These are phyloP conservation scores for Podaxis mareebaensis DNA, from an alignment of 768 basidiomycete genomes.

Conservation along the genomic window DNA sequence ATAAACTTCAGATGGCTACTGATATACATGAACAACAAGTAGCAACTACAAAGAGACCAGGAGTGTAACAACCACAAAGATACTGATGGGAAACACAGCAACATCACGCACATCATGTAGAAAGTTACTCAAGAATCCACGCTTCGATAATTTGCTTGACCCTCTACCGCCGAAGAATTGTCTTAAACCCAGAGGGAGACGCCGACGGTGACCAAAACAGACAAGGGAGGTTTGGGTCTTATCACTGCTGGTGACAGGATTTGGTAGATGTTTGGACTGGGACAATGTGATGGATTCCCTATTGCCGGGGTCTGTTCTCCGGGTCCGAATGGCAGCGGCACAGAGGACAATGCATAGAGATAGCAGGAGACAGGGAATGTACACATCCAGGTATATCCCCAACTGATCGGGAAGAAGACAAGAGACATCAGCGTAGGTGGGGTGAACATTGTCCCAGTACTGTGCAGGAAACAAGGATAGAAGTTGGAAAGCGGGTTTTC, in stretches of 20 bases:
- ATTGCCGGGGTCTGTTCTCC: slow-evolving; percentile 23
- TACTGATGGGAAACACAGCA: slow-evolving; percentile 41
- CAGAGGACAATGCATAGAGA: slow-evolving; percentile 49
- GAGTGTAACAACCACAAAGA: slow-evolving; percentile 39
- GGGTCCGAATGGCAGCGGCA: slow-evolving; percentile 20
- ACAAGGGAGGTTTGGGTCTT: slow-evolving; percentile 1
- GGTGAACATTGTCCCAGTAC: slow-evolving; percentile 12
- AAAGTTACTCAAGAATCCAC: slow-evolving; percentile 29
- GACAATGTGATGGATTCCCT: slow-evolving; percentile 10
- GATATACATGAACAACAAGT: background rate
- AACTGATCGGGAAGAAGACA: slow-evolving; percentile 88
- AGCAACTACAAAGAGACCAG: slow-evolving; percentile 12
- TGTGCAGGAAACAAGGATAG: slow-evolving; percentile 59
- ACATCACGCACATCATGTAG: slow-evolving; percentile 43
- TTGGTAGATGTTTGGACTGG: slow-evolving; percentile 8
- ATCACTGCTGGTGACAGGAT: background rate
- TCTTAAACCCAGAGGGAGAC: slow-evolving; percentile 10
- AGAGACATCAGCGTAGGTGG: slow-evolving; percentile 53
- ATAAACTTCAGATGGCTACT: background rate
- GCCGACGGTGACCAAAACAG: slow-evolving; percentile 6
- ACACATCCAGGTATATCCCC: slow-evolving; percentile 70
- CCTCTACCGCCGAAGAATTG: background rate
- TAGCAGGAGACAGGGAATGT: slow-evolving; percentile 66
- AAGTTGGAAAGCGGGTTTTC: slow-evolving; percentile 85
- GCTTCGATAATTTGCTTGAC: background rate